Percentiles rank a stretch among this genome's conserved stretches.
phyloP scores from a whole-genome alignment of 2,329 filamentous ascomycete genomes.

The Alternaria arborescens region DNA sequence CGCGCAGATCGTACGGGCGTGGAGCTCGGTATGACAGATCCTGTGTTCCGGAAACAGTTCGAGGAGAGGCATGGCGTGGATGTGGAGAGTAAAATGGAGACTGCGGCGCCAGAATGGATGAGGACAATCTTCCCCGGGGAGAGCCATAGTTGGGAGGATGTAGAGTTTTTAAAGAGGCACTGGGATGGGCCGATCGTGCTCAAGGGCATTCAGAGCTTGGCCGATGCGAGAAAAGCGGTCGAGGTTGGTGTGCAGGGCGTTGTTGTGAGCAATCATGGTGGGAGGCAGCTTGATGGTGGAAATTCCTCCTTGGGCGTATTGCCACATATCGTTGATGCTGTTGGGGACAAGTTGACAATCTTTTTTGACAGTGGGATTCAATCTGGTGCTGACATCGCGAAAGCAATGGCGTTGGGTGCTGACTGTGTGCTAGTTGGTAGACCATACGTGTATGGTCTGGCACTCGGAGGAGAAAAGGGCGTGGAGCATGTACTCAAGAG shows the following conservation, averaged over 20 bases:
- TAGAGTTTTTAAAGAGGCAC: constrained; percentile 65
- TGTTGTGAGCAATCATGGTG: constrained; percentile 63
- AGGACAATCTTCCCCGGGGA: constrained; percentile 52
- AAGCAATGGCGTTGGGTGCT: constrained; percentile 63
- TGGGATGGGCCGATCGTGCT: constrained; percentile 72
- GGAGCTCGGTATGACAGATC: constrained; percentile 71
- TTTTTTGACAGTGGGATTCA: constrained; percentile 63
- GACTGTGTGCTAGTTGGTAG: constrained; percentile 9
- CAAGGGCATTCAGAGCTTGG: constrained; percentile 65
- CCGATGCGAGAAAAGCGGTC: constrained; percentile 57
- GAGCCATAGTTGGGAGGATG: constrained; percentile 68
- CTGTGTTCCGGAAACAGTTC: constrained; percentile 69
- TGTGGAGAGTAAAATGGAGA: constrained; percentile 52
- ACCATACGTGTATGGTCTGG: constrained; percentile 67
- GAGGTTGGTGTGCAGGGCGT: constrained; percentile 60
- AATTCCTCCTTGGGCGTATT: constrained; percentile 63
- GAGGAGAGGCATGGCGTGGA: constrained; percentile 54
- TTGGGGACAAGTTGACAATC: constrained; percentile 43
- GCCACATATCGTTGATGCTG: constrained; percentile 65
- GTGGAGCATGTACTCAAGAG: constrained; percentile 53
- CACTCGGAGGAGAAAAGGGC: constrained; percentile 63
- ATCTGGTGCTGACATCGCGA: constrained; percentile 60
- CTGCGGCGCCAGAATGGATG: constrained; percentile 36
- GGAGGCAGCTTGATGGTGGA: constrained; percentile 61
- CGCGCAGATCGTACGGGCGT: constrained; percentile 58